These are phyloP conservation scores for Nakataea oryzae DNA, from an alignment of 2,329 filamentous ascomycete species.

Conservation along the genomic window DNA sequence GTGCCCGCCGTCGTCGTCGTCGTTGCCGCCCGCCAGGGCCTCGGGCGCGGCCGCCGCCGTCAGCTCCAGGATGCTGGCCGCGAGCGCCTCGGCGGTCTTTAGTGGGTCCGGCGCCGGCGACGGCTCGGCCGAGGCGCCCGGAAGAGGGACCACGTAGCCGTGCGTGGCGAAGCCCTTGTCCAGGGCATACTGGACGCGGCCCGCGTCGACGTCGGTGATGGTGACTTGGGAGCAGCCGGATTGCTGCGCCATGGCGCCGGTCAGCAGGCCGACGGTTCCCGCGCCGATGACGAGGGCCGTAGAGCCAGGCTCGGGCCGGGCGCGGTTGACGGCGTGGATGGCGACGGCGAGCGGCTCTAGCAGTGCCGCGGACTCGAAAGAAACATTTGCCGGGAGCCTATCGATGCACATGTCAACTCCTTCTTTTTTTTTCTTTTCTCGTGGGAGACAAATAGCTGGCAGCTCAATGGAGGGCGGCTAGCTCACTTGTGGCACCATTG, in stretches of 20 bases:
- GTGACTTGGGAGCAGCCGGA: slow-evolving; percentile 41
- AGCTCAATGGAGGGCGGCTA: too few relatives aligned
- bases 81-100: slow-evolving; percentile 37
- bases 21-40: slow-evolving; percentile 1
- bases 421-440: too few relatives aligned
- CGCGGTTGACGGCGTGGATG: slow-evolving; percentile 32
- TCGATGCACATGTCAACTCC: too few relatives aligned
- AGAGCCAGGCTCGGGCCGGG: neutral
- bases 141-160: slow-evolving; percentile 21
- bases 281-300: slow-evolving; percentile 20
- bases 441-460: too few relatives aligned
- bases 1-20: too few relatives aligned
- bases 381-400: slow-evolving; percentile 33
- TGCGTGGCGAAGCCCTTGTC: slow-evolving; percentile 17
- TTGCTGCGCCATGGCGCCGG: slow-evolving; percentile 53
- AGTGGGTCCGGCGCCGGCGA: slow-evolving; percentile 29
- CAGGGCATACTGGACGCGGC: slow-evolving; percentile 24
- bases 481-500: slow-evolving; percentile 16
- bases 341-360: slow-evolving; percentile 50
- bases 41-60: slow-evolving; percentile 7
- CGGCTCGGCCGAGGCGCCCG: slow-evolving; percentile 22
- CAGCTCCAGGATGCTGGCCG: slow-evolving; percentile 5
- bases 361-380: slow-evolving; percentile 42
- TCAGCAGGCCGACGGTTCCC: slow-evolving; percentile 44
- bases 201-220: slow-evolving; percentile 14